Evolutionary conservation across 305 asterid genomes (phyloP).

Genomic region (Salvia sclarea): DNA sequence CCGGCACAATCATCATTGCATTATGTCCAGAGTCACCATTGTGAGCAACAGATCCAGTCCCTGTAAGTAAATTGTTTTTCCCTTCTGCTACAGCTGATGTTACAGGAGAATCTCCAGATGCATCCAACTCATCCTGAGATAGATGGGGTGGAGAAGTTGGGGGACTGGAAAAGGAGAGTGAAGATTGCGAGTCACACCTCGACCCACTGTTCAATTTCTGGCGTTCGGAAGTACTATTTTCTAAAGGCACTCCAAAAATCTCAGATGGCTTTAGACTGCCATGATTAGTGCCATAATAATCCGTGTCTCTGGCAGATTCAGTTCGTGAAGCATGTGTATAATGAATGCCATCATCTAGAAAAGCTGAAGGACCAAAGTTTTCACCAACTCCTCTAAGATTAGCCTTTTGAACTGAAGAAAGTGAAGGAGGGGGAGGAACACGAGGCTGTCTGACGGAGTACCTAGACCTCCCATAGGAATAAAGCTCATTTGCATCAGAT

Average conservation of each 20-base stretch:
- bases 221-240: slow-evolving; percentile 46
- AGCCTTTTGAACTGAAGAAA: slow-evolving; percentile 62
- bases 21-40: slow-evolving; percentile 53
- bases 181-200: slow-evolving; percentile 95
- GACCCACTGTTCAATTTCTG: slow-evolving; percentile 46
- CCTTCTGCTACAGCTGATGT: slow-evolving; percentile 52
- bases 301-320: slow-evolving; percentile 47
- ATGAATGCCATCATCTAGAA: slow-evolving; percentile 44
- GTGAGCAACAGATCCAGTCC: slow-evolving; percentile 42
- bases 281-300: slow-evolving; percentile 54
- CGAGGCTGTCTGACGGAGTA: slow-evolving; percentile 92
- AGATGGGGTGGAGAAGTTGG: slow-evolving; percentile 94
- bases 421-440: slow-evolving; percentile 86
- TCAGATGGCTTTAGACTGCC: slow-evolving; percentile 53
- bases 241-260: slow-evolving; percentile 47
- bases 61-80: slow-evolving; percentile 41
- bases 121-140: slow-evolving; percentile 95
- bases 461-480: slow-evolving; percentile 81
- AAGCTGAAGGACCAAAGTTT: slow-evolving; percentile 49
- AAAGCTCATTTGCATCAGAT: slow-evolving; percentile 61
- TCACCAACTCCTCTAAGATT: slow-evolving; percentile 51
- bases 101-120: slow-evolving; percentile 68
- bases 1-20: slow-evolving; percentile 39
- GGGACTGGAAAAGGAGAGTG: slow-evolving; percentile 95
- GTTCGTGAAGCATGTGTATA: slow-evolving; percentile 45